These are phyloP conservation scores for Mycena maculata DNA, from an alignment of 768 basidiomycete species.

Conservation along the genomic window DNA sequence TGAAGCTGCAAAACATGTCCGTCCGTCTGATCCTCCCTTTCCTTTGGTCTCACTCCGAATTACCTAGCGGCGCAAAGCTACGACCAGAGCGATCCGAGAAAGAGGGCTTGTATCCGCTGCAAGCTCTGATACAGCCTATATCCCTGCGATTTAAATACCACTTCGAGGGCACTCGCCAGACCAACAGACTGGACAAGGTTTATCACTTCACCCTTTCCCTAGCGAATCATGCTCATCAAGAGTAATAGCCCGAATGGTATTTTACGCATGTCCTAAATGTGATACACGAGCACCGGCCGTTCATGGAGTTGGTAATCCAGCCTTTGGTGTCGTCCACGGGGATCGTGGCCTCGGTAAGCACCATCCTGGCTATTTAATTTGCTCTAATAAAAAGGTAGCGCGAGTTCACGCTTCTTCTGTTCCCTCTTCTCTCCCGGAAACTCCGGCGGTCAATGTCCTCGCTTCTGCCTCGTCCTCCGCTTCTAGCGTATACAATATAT, in stretches of 20 bases:
- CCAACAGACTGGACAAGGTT: constrained; percentile 95
- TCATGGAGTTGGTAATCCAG: constrained; percentile 84
- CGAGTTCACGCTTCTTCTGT: constrained; percentile 83
- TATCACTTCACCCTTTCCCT: not conserved
- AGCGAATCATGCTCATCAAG: not conserved
- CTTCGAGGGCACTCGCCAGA: constrained; percentile 87
- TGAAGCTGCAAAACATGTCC: constrained; percentile 83
- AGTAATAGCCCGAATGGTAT: constrained; percentile 92
- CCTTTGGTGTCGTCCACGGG: constrained; percentile 71
- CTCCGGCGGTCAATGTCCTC: constrained; percentile 78
- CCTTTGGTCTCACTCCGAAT: constrained; percentile 11
- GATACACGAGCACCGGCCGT: constrained; percentile 83
- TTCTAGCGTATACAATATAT: constrained; percentile 96
- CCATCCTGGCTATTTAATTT: constrained; percentile 1
- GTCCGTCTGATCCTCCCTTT: constrained; percentile 42
- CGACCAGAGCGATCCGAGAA: constrained; percentile 50
- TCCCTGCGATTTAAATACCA: constrained; percentile 93
- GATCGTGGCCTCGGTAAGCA: constrained; percentile 81
- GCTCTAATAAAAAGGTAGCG: constrained; percentile 57
- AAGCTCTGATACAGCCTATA: constrained; percentile 86
- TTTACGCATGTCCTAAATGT: constrained; percentile 92
- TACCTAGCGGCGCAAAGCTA: constrained; percentile 64
- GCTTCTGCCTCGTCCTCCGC: constrained; percentile 79
- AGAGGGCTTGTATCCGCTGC: constrained; percentile 83
- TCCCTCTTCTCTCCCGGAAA: constrained; percentile 83